Base-by-base conservation (phyloP, 768 basidiomycete species). In the Suillus hirtellus region DNA sequence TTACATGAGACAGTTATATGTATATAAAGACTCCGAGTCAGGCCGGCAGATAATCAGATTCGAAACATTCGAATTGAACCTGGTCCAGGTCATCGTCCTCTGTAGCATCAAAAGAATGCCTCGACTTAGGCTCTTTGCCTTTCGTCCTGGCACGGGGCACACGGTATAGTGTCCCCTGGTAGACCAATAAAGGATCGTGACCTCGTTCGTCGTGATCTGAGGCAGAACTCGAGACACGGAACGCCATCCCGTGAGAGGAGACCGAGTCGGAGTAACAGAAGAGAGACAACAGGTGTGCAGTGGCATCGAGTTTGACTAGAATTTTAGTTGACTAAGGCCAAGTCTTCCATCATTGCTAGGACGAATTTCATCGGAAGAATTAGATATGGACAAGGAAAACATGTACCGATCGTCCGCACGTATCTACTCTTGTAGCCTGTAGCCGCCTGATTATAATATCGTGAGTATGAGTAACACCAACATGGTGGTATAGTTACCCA, bases 281-380 rank as follows among this genome's bases (percentile, higher is more conserved):
- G 82, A 75, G 90, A 72, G 89, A 86, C 56, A 89, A 79, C 88
- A 93, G 87, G 66, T 90, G 86, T 3, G 82, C 81, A 72, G 87
- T 2, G 90, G 89, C 67, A 88, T 88, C 68, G 89, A 73, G 17
- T 77, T 69, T 17, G 90, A 92, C 59, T 89, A 84, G 34, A 7
- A 53, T 34, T 53, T 19, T n/a, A 11, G 31, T 34, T 34, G 34
- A 53, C 31, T 31, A 6, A 3, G 1, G 31, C 31, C 31, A 31
- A 17, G 19, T 34, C 52, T 53, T 53, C 19, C 5, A 53, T 34
- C 19, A n/a, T n/a, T 53, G 19, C 19, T 34, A 53, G 10, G 50
- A 53, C 19, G 27, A 10, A 8, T 21, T 2, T 47, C 14, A 53
- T 50, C 49, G 49, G 52, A 53, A n/a, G 19, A 53, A 53, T 53